A percentile compares a stretch with the other conserved stretches of the same genome.
Conservation (phyloP, 2,329 filamentous ascomycete genomes). For the Penicillium digitatum region DNA sequence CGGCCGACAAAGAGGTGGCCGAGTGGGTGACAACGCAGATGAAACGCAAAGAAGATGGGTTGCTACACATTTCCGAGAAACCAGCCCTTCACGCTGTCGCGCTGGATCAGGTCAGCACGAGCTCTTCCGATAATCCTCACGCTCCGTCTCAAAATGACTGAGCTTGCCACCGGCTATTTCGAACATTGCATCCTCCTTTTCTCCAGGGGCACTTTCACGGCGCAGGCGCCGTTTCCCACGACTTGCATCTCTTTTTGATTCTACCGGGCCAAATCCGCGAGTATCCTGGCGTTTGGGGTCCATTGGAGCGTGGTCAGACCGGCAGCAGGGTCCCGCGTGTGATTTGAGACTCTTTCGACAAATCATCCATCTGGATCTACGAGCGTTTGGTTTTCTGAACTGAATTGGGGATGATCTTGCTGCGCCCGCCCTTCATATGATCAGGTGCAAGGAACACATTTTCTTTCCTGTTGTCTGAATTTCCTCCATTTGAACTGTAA, state of each 20-base stretch:
- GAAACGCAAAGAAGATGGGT: constrained; percentile 60
- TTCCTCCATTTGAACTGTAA: not conserved
- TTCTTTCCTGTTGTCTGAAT: not conserved
- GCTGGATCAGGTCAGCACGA: constrained; percentile 62
- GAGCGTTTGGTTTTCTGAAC: not conserved
- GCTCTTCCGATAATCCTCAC: constrained; percentile 30
- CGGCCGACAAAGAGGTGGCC: constrained; percentile 76
- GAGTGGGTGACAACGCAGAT: constrained; percentile 75
- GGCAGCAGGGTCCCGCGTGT: not conserved
- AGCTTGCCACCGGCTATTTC: not conserved
- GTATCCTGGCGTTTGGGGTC: not conserved
- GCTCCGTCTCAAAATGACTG: constrained; percentile 9
- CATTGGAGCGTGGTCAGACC: not conserved
- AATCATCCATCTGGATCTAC: not conserved
- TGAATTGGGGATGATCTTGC: not conserved
- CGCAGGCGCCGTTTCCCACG: constrained; percentile 19
- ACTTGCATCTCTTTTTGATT: not conserved
- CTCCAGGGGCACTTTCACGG: constrained; percentile 8
- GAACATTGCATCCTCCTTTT: constrained; percentile 8
- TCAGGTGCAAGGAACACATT: not conserved
- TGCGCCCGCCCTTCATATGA: not conserved
- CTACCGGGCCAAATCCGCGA: not conserved
- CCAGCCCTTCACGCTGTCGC: constrained; percentile 87
- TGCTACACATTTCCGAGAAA: constrained; percentile 54
- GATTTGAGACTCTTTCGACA: not conserved